Evolutionary conservation across 192 early-diverging fungal genomes (phyloP).

Genomic region (Gaertneriomyces semiglobifer): DNA sequence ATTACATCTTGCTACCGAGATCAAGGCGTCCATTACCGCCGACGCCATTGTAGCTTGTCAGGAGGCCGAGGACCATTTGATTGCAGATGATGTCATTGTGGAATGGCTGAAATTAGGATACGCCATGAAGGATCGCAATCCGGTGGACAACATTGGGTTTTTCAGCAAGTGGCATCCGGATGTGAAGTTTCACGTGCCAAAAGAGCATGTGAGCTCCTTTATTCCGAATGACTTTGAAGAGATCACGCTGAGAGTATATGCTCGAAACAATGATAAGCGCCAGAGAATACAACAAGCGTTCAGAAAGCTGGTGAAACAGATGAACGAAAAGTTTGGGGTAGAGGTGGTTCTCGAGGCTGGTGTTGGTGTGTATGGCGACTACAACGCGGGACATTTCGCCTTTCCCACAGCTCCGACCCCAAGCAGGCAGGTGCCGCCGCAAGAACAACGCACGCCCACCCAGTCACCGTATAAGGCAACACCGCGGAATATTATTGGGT

Average conservation of each 20-base stretch:
- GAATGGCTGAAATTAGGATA: constrained; percentile 71
- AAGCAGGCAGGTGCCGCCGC: background rate
- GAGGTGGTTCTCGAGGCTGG: background rate
- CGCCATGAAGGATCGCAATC: constrained; percentile 82
- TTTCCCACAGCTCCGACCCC: background rate
- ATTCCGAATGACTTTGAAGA: constrained; percentile 71
- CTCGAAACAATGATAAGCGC: constrained; percentile 51
- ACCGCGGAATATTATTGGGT: background rate
- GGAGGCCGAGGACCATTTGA: constrained; percentile 55
- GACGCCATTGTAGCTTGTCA: constrained; percentile 63
- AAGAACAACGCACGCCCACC: constrained; percentile 8
- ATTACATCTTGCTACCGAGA: background rate
- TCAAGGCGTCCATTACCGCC: constrained; percentile 18
- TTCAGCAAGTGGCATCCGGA: constrained; percentile 58
- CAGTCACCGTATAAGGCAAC: background rate
- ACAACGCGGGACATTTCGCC: background rate
- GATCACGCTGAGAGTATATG: constrained; percentile 63
- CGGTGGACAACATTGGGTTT: constrained; percentile 79
- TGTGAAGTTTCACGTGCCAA: constrained; percentile 63
- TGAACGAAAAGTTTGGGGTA: constrained; percentile 15
- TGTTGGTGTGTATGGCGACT: background rate
- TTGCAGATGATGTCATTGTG: constrained; percentile 70
- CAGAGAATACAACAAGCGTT: constrained; percentile 19
- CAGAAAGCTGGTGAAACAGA: background rate
- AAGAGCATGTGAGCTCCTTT: constrained; percentile 67